A percentile compares a stretch with the other conserved stretches of the same genome.
Evolutionary conservation across 2,329 filamentous ascomycete genomes (phyloP).

Genomic region (Exophiala xenobiotica): DNA sequence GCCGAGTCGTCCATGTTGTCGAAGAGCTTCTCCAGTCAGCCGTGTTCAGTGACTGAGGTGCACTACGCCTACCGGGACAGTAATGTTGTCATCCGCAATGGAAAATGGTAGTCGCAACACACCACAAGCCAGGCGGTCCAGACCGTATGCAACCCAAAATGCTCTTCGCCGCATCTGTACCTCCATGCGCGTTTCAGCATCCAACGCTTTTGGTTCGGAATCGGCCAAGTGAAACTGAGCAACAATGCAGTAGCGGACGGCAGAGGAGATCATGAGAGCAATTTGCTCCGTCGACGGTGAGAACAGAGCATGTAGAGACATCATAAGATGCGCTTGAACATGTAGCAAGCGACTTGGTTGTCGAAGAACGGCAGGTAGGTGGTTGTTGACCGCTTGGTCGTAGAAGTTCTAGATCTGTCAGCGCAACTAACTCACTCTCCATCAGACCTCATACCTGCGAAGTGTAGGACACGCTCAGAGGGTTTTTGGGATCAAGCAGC

Average conservation of each 20-base stretch:
- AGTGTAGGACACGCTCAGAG: slow-evolving; percentile 3
- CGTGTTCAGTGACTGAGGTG: background rate
- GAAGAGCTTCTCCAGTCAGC: background rate
- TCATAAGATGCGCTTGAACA: slow-evolving; percentile 10
- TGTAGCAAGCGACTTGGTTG: slow-evolving; percentile 3
- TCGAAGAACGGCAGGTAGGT: slow-evolving; percentile 3
- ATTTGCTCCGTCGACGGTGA: slow-evolving; percentile 8
- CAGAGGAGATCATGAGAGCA: slow-evolving; percentile 8
- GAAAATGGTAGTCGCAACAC: slow-evolving; percentile 34
- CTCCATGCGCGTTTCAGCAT: background rate
- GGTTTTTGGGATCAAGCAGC: slow-evolving; percentile 5
- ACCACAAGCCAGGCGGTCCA: slow-evolving; percentile 39
- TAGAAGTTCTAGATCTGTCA: slow-evolving; percentile 3
- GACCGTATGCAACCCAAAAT: slow-evolving; percentile 34
- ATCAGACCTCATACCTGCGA: too few relatives aligned
- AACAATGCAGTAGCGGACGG: slow-evolving; percentile 7
- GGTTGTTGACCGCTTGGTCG: slow-evolving; percentile 11
- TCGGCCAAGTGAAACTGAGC: slow-evolving; percentile 10
- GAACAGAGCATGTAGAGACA: slow-evolving; percentile 7
- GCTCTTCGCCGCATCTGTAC: slow-evolving; percentile 31
- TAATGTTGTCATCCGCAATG: slow-evolving; percentile 10
- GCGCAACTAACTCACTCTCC: too few relatives aligned
- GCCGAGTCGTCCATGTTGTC: slow-evolving; percentile 4
- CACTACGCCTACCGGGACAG: slow-evolving; percentile 2
- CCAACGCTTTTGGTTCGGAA: slow-evolving; percentile 3